These are phyloP conservation scores for Epichloe baconii DNA, from an alignment of 2,329 filamentous ascomycete genomes.

Conservation along the genomic window DNA sequence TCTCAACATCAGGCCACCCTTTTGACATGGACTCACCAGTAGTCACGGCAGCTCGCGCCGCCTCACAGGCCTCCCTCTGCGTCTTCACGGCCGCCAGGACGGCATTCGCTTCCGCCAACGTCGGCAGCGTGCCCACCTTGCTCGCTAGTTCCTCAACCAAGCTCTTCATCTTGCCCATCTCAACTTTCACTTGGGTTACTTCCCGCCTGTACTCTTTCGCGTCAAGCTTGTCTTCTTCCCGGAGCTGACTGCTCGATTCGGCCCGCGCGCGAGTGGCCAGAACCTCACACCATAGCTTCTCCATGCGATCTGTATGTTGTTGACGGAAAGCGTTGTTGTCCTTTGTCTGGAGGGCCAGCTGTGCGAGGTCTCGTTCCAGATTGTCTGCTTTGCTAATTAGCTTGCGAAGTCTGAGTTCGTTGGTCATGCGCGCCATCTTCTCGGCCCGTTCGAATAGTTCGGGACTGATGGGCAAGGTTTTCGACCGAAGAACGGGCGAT, in stretches of 20 bases:
- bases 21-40: no score
- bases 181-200: slow-evolving; percentile 5
- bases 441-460: slow-evolving; percentile 16
- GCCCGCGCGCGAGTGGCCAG: slow-evolving; percentile 17
- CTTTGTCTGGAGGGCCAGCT: slow-evolving; percentile 14
- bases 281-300: slow-evolving; percentile 18
- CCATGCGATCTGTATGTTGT: slow-evolving; percentile 17
- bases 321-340: slow-evolving; percentile 17
- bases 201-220: slow-evolving; percentile 1
- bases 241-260: slow-evolving; percentile 5
- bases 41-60: background rate
- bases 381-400: slow-evolving; percentile 15
- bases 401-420: slow-evolving; percentile 22
- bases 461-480: background rate
- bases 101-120: slow-evolving; percentile 10
- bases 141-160: slow-evolving; percentile 11
- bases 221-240: slow-evolving; percentile 1
- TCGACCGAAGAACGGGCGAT: background rate
- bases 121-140: slow-evolving; percentile 13
- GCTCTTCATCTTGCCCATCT: slow-evolving; percentile 13
- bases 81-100: slow-evolving; percentile 3
- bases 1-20: no score
- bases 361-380: slow-evolving; percentile 17
- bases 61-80: slow-evolving; percentile 1
- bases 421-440: slow-evolving; percentile 23